A percentile compares a stretch with the other conserved stretches of the same genome.
These are phyloP conservation scores for Casuarina cunninghamiana DNA, from an alignment of 306 rosid genomes.

Conservation along the genomic window DNA sequence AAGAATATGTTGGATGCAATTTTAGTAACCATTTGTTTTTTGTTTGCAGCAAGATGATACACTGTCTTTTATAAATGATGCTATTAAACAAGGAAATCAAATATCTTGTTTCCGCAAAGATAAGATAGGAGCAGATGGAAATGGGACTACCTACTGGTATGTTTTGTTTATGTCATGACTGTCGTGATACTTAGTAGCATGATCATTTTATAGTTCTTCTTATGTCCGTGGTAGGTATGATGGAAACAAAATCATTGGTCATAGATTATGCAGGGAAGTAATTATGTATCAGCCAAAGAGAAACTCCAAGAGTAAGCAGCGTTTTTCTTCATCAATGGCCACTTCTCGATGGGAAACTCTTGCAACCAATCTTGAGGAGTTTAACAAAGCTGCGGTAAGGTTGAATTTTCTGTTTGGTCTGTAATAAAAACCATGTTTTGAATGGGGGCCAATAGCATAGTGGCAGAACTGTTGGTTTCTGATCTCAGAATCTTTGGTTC, in stretches of 20 bases:
- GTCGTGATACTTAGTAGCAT: slow-evolving; percentile 9
- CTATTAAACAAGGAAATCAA: slow-evolving; percentile 70
- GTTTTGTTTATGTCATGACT: slow-evolving; percentile 7
- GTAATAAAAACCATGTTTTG: not conserved
- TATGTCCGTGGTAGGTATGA: too few species aligned
- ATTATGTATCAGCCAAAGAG: slow-evolving; percentile 38
- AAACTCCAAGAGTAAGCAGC: slow-evolving; percentile 37
- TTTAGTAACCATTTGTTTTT: slow-evolving; percentile 12
- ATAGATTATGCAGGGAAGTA: slow-evolving; percentile 41
- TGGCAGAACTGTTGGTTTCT: too few species aligned
- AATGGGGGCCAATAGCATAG: too few species aligned
- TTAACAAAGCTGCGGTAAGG: slow-evolving; percentile 67
- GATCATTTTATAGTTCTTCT: slow-evolving; percentile 18
- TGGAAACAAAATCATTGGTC: not conserved
- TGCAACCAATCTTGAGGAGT: slow-evolving; percentile 70
- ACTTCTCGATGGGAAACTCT: slow-evolving; percentile 77
- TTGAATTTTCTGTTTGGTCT: slow-evolving; percentile 10
- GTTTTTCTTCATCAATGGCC: slow-evolving; percentile 39
- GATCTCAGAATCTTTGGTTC: too few species aligned
- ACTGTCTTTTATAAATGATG: slow-evolving; percentile 58
- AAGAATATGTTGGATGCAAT: not conserved
- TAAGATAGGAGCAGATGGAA: slow-evolving; percentile 60
- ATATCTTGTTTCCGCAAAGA: slow-evolving; percentile 66
- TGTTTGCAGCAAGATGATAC: slow-evolving; percentile 75
- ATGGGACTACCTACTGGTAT: slow-evolving; percentile 69